A percentile compares a stretch with the other conserved stretches of the same genome.
phyloP scores from a whole-genome alignment of 164 flowering plant genomes.

The Vitis vinifera region ASM3070453v1 NC_081808.1:3845501-3846000 shows the following conservation, averaged over 20 bases:
- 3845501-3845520: slow-evolving; percentile 43
- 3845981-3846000: not conserved
- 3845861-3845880: slow-evolving; percentile 49
- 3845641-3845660: not conserved
- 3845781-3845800: slow-evolving; percentile 46
- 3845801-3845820: slow-evolving; percentile 42
- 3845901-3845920: slow-evolving; percentile 42
- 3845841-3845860: slow-evolving; percentile 51
- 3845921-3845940: slow-evolving; percentile 19
- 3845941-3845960: not conserved
- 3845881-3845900: slow-evolving; percentile 50
- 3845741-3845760: slow-evolving; percentile 46
- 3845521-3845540: slow-evolving; percentile 42
- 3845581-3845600: slow-evolving; percentile 30
- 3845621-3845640: not conserved
- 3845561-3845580: slow-evolving; percentile 49
- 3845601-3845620: slow-evolving; percentile 25
- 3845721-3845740: slow-evolving; percentile 49
- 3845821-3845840: slow-evolving; percentile 31
- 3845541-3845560: slow-evolving; percentile 45
- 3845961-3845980: slow-evolving; percentile 28
- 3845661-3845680: slow-evolving; percentile 35
- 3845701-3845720: slow-evolving; percentile 52
- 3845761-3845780: slow-evolving; percentile 50
- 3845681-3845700: slow-evolving; percentile 48